Evolutionary conservation across 768 basidiomycete species (phyloP).

Genomic region (Phaeotremella fagi): DNA sequence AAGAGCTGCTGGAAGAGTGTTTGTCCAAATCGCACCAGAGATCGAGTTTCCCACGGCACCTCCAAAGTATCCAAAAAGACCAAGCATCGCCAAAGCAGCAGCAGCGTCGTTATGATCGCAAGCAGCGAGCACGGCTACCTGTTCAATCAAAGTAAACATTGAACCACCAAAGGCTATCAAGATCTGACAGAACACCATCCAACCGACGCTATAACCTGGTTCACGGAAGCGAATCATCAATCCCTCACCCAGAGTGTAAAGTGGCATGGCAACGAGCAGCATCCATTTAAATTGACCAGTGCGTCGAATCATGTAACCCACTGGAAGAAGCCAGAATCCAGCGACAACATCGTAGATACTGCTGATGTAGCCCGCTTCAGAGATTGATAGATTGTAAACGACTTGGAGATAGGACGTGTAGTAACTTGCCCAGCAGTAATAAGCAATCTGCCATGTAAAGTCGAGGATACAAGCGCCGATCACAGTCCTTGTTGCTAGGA

Average conservation of each 20-base stretch:
- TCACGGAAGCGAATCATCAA: slow-evolving; percentile 40
- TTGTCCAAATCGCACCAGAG: slow-evolving; percentile 46
- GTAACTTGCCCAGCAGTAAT: slow-evolving; percentile 35
- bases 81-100: slow-evolving; percentile 22
- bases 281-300: slow-evolving; percentile 36
- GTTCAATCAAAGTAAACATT: slow-evolving; percentile 25
- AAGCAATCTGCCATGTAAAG: slow-evolving; percentile 34
- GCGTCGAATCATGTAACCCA: slow-evolving; percentile 27
- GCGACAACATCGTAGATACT: slow-evolving; percentile 27
- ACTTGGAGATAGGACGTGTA: slow-evolving; percentile 39
- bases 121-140: slow-evolving; percentile 33
- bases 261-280: slow-evolving; percentile 13
- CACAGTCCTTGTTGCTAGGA: slow-evolving; percentile 24
- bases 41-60: slow-evolving; percentile 35
- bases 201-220: slow-evolving; percentile 23
- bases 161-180: slow-evolving; percentile 32
- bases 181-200: slow-evolving; percentile 33
- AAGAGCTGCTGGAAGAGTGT: slow-evolving; percentile 28
- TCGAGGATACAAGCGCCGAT: slow-evolving; percentile 36
- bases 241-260: slow-evolving; percentile 30
- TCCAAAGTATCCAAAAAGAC: slow-evolving; percentile 15
- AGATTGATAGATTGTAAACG: slow-evolving; percentile 28
- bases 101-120: slow-evolving; percentile 30
- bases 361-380: slow-evolving; percentile 30
- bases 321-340: slow-evolving; percentile 30